Conservation (phyloP, 140 eudicot genomes). For the Bidens hawaiensis region DNA sequence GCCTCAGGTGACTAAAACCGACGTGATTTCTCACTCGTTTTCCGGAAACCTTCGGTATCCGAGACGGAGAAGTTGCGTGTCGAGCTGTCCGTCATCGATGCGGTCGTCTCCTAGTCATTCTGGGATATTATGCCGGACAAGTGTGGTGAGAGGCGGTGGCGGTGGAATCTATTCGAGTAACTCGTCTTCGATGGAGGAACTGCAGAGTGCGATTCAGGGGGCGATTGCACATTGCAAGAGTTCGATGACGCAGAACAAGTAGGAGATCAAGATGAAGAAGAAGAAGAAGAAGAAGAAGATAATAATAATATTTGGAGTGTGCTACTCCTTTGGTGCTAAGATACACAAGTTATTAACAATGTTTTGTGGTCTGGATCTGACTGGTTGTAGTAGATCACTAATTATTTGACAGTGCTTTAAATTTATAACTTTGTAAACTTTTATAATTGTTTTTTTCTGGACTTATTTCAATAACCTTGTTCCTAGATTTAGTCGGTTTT, state of each 20-base stretch:
- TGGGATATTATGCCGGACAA: conserved; percentile 35
- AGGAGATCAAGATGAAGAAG: conserved; percentile 1
- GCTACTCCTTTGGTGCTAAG: conserved; percentile 17
- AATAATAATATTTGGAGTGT: neutral
- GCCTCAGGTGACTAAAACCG: neutral
- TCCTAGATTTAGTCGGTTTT: conserved; percentile 2
- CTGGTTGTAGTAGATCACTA: conserved; percentile 24
- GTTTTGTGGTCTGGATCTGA: conserved; percentile 24
- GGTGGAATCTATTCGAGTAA: conserved; percentile 17
- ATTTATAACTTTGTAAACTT: neutral
- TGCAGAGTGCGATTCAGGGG: conserved; percentile 92
- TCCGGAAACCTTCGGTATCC: conserved; percentile 68
- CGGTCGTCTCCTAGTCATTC: conserved; percentile 86
- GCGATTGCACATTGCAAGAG: conserved; percentile 94
- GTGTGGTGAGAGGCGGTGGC: conserved; percentile 19
- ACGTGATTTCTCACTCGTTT: conserved; percentile 43
- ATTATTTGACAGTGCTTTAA: conserved; percentile 16
- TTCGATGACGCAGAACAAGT: conserved; percentile 51
- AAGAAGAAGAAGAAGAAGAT: too few relatives aligned
- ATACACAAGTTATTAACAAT: conserved; percentile 18
- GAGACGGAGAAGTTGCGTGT: conserved; percentile 40
- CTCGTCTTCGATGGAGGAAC: conserved; percentile 75
- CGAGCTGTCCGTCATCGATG: conserved; percentile 93
- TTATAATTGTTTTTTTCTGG: neutral
- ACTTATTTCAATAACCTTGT: conserved; percentile 19